Evolutionary conservation across 208 protist genomes (phyloP), one percentile per base, ranked within the genome.

Genomic region (Crithidia brevicula): DNA sequence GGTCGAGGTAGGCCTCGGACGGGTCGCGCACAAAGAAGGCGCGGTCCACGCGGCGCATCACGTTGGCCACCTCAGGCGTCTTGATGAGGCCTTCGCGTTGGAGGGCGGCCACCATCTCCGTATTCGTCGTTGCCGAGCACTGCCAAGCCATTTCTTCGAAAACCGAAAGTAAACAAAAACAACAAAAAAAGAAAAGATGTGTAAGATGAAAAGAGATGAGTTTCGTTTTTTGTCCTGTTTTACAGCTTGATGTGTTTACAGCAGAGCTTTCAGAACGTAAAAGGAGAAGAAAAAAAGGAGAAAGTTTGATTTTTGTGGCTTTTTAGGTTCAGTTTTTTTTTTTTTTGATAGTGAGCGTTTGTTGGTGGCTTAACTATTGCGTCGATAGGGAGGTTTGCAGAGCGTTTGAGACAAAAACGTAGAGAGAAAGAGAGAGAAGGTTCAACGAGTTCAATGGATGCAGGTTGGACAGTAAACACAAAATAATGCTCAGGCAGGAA

Each of bases 1-100:
- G 28, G 70, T 97, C 91, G 4, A 65, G 64, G 72, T 96, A 97
- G 0, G 89, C 88, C 6, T 73, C 50, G 4, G 6, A 9, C n/a
- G 15, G 25, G 5, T 65, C 28, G 3, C 72, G 77, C 30, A 92
- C 70, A 65, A 95, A 97, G 77, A 87, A 87, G 13, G 67, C 65
- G 25, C 93, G 90, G 79, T 97, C 93, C 4, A 95, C 79, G 7
- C 62, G 69, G 0, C 40, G 80, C 83, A 97, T 83, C 38, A 86
- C 89, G 0, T 65, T 71, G 16, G 72, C 65, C 23, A 97, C 82
- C 16, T 62, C 66, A 10, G 74, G 30, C 8, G 74, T 90, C 34
- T 77, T 85, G 18, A 94, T 67, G 33, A 94, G 64, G 2, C 67
- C 76, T 22, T 82, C 69, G 22, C 66, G 54, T 22, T 81, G 74